A percentile compares a stretch with the other conserved stretches of the same genome.
Conservation (phyloP, 306 rosid species). For the Malus asiatica region DNA sequence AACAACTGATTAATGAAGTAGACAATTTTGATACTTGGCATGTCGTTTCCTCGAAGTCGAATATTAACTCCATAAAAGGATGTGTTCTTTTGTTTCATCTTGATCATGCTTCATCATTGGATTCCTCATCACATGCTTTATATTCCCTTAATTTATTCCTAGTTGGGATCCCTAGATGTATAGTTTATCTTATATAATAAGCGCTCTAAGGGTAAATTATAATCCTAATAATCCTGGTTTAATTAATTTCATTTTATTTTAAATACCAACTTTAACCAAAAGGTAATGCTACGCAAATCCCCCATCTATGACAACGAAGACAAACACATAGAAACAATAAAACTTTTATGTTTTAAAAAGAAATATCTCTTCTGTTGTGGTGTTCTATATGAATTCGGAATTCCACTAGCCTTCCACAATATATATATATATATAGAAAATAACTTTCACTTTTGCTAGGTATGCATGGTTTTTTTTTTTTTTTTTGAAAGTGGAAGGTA, state of each 20-base stretch:
- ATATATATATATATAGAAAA: too few relatives aligned
- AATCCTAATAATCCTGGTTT: neutral
- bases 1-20: constrained; percentile 16
- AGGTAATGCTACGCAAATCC: neutral
- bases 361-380: constrained; percentile 13
- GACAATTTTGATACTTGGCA: constrained; percentile 35
- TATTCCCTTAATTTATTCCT: constrained; percentile 21
- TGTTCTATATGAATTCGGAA: constrained; percentile 16
- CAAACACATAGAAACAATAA: constrained; percentile 17
- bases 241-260: neutral
- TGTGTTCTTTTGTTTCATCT: constrained; percentile 36
- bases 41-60: constrained; percentile 32
- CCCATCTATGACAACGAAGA: constrained; percentile 2
- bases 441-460: neutral
- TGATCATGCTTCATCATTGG: constrained; percentile 47
- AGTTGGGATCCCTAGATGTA: constrained; percentile 46
- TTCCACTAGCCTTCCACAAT: constrained; percentile 22
- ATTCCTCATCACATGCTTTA: constrained; percentile 49
- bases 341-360: neutral
- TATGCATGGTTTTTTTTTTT: too few relatives aligned
- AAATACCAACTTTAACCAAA: neutral
- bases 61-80: constrained; percentile 32
- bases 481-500: too few relatives aligned
- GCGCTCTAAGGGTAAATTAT: neutral
- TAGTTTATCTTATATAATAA: neutral